Evolutionary conservation across 257 asterid genomes (phyloP), one percentile per base, ranked within the genome.

Genomic region (Hygrophila difformis): DNA sequence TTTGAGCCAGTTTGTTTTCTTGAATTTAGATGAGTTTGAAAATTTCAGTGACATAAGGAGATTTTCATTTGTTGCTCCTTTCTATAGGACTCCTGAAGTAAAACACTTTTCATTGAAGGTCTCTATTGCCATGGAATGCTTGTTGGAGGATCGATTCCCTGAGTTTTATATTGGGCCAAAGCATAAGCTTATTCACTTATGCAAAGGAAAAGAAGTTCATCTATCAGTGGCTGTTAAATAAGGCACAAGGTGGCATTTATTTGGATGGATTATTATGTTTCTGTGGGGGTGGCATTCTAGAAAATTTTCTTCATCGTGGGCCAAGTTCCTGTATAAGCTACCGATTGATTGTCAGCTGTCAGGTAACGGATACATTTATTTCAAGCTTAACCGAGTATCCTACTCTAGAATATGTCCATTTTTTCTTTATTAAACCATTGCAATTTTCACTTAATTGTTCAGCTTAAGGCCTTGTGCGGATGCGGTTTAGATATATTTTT

Each of bases 61-160:
- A 52, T 73, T 64, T 41, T 49, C 66, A 21, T 65, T 67, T 56
- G 57, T 78, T 52, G 80, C 84, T 36, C 93, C 93, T 1, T 78
- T 73, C 48, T 60, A 40, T 39, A 29, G 64, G 54, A 68, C 87
- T 31, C 93, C 84, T 23, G 69, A 52, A 34, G 81, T 62, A 15
- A 76, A 56, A 46, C 67, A 43, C 71, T 84, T 81, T 54, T 29
- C 73, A 11, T 44, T 88, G 65, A 73, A 54, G 67, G 74, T 79
- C 42, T 65, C 75, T 44, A 19, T 79, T 46, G 91, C 48, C 56
- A 44, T 88, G 79, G 97, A 84, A 60, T 76, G 89, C 63, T 20
- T 43, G 23, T 56, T 69, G 6, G 76, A 68, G 49, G 51, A 41
- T 33, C 62, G 33, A 29, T n/a, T 39, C 48, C 31, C 43, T 2